These are phyloP conservation scores for Thermomucor indicae-seudaticae DNA, from an alignment of 371 early-diverging fungal species.

Conservation along the genomic window DNA sequence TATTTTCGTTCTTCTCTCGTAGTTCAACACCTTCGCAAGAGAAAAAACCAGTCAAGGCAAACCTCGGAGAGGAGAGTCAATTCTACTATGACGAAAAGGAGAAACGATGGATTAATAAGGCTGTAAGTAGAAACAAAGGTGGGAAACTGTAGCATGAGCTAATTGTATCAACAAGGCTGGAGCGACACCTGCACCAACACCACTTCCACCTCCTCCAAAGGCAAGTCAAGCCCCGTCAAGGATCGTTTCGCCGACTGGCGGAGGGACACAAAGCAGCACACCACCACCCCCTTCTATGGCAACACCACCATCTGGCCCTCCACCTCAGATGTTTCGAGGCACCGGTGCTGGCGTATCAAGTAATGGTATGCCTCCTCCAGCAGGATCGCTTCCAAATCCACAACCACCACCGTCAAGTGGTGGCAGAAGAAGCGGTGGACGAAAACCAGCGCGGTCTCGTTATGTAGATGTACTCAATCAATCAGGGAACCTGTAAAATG, in stretches of 20 bases:
- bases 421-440: constrained; percentile 21
- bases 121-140: constrained; percentile 16
- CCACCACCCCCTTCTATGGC: constrained; percentile 7
- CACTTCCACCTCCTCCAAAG: constrained; percentile 25
- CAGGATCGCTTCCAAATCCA: background rate
- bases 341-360: background rate
- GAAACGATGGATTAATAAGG: constrained; percentile 56
- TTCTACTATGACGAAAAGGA: constrained; percentile 70
- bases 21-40: constrained; percentile 35
- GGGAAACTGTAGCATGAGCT: background rate
- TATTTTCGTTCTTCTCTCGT: constrained; percentile 44
- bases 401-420: constrained; percentile 7
- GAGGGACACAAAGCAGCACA: background rate
- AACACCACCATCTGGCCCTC: constrained; percentile 3
- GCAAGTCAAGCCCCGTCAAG: constrained; percentile 3
- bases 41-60: constrained; percentile 56
- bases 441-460: constrained; percentile 43
- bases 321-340: background rate
- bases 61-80: constrained; percentile 61
- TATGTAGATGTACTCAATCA: constrained; percentile 49
- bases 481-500: constrained; percentile 12
- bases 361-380: background rate
- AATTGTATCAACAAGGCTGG: background rate
- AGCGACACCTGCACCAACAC: constrained; percentile 17
- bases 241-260: background rate